Conservation (phyloP, 1,284 basidiomycete genomes). For the Schizophyllum commune region DNA sequence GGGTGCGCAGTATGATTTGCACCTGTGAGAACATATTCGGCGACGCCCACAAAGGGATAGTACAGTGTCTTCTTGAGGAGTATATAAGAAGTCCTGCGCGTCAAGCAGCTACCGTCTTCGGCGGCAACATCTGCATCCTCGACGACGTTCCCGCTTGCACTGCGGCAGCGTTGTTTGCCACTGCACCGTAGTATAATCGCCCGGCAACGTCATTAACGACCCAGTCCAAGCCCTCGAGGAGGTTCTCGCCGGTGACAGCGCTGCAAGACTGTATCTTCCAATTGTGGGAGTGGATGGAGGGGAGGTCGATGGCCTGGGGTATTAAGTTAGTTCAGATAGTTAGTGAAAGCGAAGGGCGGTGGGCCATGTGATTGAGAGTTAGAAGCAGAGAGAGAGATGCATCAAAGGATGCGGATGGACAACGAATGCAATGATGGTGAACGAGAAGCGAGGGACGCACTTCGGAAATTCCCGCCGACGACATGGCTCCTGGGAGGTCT, state of each 20-base stretch:
- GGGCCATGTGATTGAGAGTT: slow-evolving; percentile 4
- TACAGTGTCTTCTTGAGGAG: no score
- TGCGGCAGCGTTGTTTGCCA: background rate
- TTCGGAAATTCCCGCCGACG: slow-evolving; percentile 73
- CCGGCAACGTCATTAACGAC: slow-evolving; percentile 86
- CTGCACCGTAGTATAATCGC: slow-evolving; percentile 58
- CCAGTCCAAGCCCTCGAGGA: slow-evolving; percentile 88
- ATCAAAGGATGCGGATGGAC: no score
- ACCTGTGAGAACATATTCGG: no score
- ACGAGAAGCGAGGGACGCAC: no score
- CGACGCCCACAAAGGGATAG: no score
- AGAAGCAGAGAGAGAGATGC: slow-evolving; percentile 8
- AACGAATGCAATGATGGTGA: no score
- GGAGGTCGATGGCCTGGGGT: slow-evolving; percentile 67
- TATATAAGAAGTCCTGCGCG: no score
- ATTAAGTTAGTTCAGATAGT: slow-evolving; percentile 10
- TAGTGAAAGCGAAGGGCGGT: slow-evolving; percentile 1
- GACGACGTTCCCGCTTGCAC: background rate
- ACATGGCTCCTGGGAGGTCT: slow-evolving; percentile 86
- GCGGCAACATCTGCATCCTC: no score
- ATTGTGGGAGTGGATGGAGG: slow-evolving; percentile 74
- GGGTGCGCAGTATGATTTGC: no score
- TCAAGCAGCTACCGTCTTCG: no score
- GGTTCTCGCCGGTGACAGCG: slow-evolving; percentile 82
- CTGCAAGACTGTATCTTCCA: slow-evolving; percentile 93